Base-by-base conservation (phyloP, 306 rosid genomes). In the Boehmeria nivea region DNA sequence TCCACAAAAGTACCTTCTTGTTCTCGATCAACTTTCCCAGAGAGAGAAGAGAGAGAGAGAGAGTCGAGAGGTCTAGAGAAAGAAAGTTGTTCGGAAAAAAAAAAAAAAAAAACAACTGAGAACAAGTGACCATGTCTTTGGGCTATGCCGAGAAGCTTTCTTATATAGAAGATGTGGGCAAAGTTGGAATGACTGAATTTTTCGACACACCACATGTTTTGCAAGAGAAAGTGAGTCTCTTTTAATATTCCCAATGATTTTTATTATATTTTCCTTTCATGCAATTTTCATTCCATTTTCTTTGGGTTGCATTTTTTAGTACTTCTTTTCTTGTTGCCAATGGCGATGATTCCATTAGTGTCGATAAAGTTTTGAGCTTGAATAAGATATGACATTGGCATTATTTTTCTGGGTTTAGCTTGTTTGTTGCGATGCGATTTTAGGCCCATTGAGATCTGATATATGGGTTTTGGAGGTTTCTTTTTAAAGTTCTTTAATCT, bases 71-170 rank as follows among this genome's bases (percentile, higher is more conserved):
- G n/a, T n/a, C n/a, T n/a, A n/a, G n/a, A 33, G 38, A 33, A 33
- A 19, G 51, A 40, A 48, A 67, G 76, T 14, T 43, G 54, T 66
- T 50, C 22, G 55, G 40, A 57, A 56, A 59, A n/a, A n/a, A n/a
- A n/a, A n/a, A n/a, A n/a, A n/a, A n/a, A n/a, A n/a, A n/a, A n/a
- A n/a, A n/a, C n/a, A n/a, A n/a, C n/a, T n/a, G 61, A 38, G 46
- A 38, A 39, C 12, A 37, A 46, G 59, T 44, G 63, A 71, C 67
- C 81, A 90, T 90, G 97, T 86, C 97, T 68, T 70, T 91, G 75
- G 98, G 96, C 57, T 87, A 91, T 47, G 98, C 98, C 50, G 95
- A 87, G 82, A 84, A 84, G 80, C 98, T 91, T 80, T 91, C 96
- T 13, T 91, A 28, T 82, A 87, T 91, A 39, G 98, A 91, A 71